Conservation (phyloP, 805 yeast genomes). For the Schwanniomyces polymorphus region DNA sequence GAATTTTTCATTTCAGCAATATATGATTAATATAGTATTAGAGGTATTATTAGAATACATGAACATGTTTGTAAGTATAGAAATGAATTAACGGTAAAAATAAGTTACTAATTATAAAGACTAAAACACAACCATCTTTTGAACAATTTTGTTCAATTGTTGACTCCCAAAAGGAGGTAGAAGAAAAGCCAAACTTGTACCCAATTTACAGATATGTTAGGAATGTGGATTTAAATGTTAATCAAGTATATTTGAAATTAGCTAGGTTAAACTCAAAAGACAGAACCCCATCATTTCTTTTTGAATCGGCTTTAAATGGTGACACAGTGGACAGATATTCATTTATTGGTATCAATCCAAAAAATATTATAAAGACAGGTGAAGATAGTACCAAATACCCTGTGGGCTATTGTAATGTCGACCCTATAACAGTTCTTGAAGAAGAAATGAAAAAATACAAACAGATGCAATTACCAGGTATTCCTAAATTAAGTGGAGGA, state of each 20-base stretch:
- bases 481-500: slow-evolving; percentile 88
- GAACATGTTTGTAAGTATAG: slow-evolving; percentile 23
- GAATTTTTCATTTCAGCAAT: not conserved
- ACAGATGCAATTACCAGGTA: slow-evolving; percentile 78
- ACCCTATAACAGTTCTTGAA: slow-evolving; percentile 78
- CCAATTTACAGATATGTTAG: slow-evolving; percentile 77
- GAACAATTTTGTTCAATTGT: slow-evolving; percentile 28
- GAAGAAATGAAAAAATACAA: slow-evolving; percentile 62
- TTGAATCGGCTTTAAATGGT: slow-evolving; percentile 88
- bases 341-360: slow-evolving; percentile 85
- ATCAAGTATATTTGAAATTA: slow-evolving; percentile 83
- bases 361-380: slow-evolving; percentile 81
- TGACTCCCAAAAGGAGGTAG: slow-evolving; percentile 11
- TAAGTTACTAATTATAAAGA: slow-evolving; percentile 18
- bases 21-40: not conserved
- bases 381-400: slow-evolving; percentile 43
- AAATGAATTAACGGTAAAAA: not conserved
- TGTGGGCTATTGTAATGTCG: slow-evolving; percentile 50
- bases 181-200: slow-evolving; percentile 59
- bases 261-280: slow-evolving; percentile 57
- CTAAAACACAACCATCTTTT: slow-evolving; percentile 37
- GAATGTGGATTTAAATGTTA: slow-evolving; percentile 83
- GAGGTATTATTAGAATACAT: not conserved
- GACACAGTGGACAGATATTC: slow-evolving; percentile 89
- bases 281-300: slow-evolving; percentile 69